Conservation (phyloP, 2,329 filamentous ascomycete genomes). For the Calonectria honghensis region DNA sequence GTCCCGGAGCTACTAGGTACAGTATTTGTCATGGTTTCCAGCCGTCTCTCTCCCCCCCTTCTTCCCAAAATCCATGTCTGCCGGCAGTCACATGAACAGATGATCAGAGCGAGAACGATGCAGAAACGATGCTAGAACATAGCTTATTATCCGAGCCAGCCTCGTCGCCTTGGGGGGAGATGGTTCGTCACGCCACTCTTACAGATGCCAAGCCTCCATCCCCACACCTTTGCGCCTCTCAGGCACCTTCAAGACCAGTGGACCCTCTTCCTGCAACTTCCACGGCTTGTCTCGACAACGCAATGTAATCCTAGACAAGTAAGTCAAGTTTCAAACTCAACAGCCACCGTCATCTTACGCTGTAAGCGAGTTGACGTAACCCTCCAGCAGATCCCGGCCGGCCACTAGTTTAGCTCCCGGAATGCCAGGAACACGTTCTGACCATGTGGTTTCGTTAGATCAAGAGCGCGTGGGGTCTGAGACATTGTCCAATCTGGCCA, state of each 20-base stretch:
- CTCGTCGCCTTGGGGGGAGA: not conserved
- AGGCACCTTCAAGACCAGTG: not conserved
- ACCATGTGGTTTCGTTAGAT: not conserved
- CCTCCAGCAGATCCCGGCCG: constrained; percentile 7
- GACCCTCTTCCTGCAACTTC: constrained; percentile 16
- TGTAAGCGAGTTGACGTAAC: constrained; percentile 10
- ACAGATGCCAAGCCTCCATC: constrained; percentile 11
- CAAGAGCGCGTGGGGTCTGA: not conserved
- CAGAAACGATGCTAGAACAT: constrained; percentile 2
- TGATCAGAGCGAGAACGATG: not conserved
- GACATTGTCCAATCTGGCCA: not conserved
- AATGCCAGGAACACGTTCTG: constrained; percentile 18
- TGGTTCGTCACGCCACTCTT: not conserved
- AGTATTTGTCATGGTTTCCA: not conserved
- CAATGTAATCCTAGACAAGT: not conserved
- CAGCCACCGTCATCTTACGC: constrained; percentile 35
- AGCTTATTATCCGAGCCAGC: not conserved
- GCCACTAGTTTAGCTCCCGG: constrained; percentile 41
- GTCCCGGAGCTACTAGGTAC: not conserved
- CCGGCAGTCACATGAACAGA: constrained; percentile 9
- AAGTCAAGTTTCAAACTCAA: constrained; percentile 24
- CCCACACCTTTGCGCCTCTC: not conserved
- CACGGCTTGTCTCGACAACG: not conserved
- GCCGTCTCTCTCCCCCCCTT: not conserved
- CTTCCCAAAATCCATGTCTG: constrained; percentile 2